phyloP scores from a whole-genome alignment of 208 protist species.

The Angomonas deanei region DNA sequence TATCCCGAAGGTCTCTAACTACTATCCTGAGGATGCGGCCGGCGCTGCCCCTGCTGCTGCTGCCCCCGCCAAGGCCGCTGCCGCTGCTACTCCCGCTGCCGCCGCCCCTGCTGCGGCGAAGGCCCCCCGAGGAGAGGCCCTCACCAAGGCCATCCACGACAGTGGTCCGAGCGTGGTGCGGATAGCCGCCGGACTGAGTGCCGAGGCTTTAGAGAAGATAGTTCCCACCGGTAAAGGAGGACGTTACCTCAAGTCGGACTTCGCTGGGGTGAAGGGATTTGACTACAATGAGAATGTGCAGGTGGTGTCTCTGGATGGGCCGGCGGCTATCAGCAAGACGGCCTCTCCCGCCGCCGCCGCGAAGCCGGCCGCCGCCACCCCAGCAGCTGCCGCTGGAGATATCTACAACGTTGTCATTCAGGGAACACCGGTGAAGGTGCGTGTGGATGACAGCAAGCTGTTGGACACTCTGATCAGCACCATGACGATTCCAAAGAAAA shows the following conservation, averaged over 20 bases:
- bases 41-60: constrained; percentile 11
- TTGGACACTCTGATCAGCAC: constrained; percentile 53
- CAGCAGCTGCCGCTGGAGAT: constrained; percentile 14
- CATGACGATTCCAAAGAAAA: constrained; percentile 57
- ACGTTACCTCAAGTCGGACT: constrained; percentile 78
- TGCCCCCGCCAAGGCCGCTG: constrained; percentile 13
- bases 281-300: constrained; percentile 59
- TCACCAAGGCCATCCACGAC: constrained; percentile 35
- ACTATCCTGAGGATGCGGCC: constrained; percentile 23
- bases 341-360: not conserved
- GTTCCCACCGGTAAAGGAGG: constrained; percentile 63
- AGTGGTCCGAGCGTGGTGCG: constrained; percentile 80
- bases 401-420: constrained; percentile 59
- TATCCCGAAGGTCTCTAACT: constrained; percentile 30
- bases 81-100: constrained; percentile 21
- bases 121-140: not conserved
- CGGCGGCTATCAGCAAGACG: too few species aligned
- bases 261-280: constrained; percentile 64
- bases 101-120: constrained; percentile 11
- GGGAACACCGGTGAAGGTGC: constrained; percentile 42
- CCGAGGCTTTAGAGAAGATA: constrained; percentile 28
- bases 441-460: constrained; percentile 60
- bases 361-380: not conserved
- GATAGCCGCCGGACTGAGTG: constrained; percentile 61
- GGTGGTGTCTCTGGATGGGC: constrained; percentile 6